Evolutionary conservation across 768 basidiomycete genomes (phyloP), one percentile per base, ranked within the genome.

Genomic region (Ramaria sp.): DNA sequence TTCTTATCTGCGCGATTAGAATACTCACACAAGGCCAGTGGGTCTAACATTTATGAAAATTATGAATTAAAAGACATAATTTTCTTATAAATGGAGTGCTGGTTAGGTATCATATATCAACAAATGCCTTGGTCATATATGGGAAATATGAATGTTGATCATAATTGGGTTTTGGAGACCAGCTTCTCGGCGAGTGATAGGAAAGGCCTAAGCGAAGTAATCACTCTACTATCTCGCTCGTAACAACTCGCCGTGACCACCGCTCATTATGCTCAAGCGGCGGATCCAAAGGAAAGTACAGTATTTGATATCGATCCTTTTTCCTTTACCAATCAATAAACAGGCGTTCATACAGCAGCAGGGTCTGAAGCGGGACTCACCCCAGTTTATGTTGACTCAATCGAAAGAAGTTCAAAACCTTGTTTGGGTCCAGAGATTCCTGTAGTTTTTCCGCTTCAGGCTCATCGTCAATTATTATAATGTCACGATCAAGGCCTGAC

Each of bases 281-380:
- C 1, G 75, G 71, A 0, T 73, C 76, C 70, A 92, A 77, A 1
- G 88, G 86, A 63, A 93, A 92, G 63, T 83, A 86, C 31, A 96
- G 73, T 17, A 95, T 79, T 66, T 96, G 92, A 65, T 88, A 92
- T 46, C 85, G 75, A 58, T 78, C 71, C 62, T 75, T 65, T 60
- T 69, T 73, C 59, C 83, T 83, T 61, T n/a, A 49, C 59, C 30
- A 53, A 63, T 65, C 62, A 54, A 27, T 58, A 49, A 50, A 61
- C 48, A 69, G 47, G 48, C 55, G 5, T 30, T 12, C 58, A 47
- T 42, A 34, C n/a, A 19, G 42, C 22, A 22, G 12, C 27, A 5
- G 27, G 27, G 27, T 27, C 27, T 27, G 27, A 5, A 27, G 12
- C 22, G 47, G 7, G 10, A 19, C 30, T 4, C 39, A 79, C 83